Conservation (phyloP, 768 basidiomycete species). For the Tremella fuciformis region DNA sequence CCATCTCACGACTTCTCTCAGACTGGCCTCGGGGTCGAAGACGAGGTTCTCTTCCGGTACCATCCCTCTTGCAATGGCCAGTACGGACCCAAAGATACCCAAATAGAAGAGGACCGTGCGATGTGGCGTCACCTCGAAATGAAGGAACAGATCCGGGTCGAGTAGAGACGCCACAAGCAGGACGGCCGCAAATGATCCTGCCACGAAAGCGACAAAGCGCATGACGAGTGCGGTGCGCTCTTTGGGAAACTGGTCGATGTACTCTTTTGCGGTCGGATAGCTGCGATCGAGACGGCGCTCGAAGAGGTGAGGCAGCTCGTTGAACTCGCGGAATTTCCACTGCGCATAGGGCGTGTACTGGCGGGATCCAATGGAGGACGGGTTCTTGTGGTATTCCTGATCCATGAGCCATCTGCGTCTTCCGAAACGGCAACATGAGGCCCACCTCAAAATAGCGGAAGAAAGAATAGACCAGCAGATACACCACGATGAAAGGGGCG, state of each 20-base stretch:
- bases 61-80: conserved; percentile 91
- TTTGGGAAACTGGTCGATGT: conserved; percentile 97
- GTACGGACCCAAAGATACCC: conserved; percentile 76
- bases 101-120: conserved; percentile 92
- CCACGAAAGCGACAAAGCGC: conserved; percentile 92
- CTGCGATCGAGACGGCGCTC: conserved; percentile 78
- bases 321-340: conserved; percentile 99
- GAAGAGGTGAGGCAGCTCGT: conserved; percentile 93
- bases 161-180: conserved; percentile 85
- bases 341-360: conserved; percentile 91
- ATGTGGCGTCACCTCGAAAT: conserved; percentile 91
- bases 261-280: conserved; percentile 85
- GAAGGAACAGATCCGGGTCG: conserved; percentile 87
- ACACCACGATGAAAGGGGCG: conserved; percentile 93
- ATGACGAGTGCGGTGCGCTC: conserved; percentile 84
- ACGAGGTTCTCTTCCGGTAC: conserved; percentile 90
- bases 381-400: conserved; percentile 98
- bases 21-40: conserved; percentile 87
- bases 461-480: conserved; percentile 96
- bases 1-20: conserved; percentile 86
- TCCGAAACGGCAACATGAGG: conserved; percentile 8
- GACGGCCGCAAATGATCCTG: conserved; percentile 94
- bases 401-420: conserved; percentile 1
- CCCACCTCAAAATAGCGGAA: conserved; percentile 98
- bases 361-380: conserved; percentile 86